Evolutionary conservation across 75 land plant genomes (phyloP).

Genomic region (Isoetes taiwanensis): DNA sequence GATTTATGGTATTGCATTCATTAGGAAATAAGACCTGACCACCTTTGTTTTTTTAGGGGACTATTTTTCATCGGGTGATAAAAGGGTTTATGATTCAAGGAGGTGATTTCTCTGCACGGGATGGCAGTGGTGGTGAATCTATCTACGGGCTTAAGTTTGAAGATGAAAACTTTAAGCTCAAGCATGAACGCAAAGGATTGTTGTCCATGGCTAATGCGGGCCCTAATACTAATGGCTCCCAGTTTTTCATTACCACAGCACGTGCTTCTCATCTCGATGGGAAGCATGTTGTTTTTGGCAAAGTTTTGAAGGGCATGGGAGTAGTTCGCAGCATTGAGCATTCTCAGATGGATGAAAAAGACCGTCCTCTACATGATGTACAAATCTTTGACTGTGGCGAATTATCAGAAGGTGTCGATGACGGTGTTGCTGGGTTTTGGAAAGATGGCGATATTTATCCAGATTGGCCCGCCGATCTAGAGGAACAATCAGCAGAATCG

Average conservation of each 20-base stretch:
- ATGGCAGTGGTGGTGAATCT: slow-evolving; percentile 98
- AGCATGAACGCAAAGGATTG: slow-evolving; percentile 95
- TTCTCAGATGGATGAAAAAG: slow-evolving; percentile 34
- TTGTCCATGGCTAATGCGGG: slow-evolving; percentile 97
- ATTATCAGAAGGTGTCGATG: slow-evolving; percentile 62
- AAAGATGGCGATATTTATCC: slow-evolving; percentile 85
- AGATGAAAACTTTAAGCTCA: slow-evolving; percentile 84
- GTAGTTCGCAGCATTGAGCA: slow-evolving; percentile 85
- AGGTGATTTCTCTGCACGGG: slow-evolving; percentile 74
- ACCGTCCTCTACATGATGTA: slow-evolving; percentile 48
- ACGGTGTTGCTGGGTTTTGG: slow-evolving; percentile 55
- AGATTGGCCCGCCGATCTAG: slow-evolving; percentile 92
- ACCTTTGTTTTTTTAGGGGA: too few relatives aligned
- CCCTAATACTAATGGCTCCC: slow-evolving; percentile 88
- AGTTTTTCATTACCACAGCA: slow-evolving; percentile 90
- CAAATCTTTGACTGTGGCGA: slow-evolving; percentile 69
- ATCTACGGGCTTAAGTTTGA: slow-evolving; percentile 87
- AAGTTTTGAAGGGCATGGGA: slow-evolving; percentile 87
- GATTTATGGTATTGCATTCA: too few relatives aligned
- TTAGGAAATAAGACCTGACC: too few relatives aligned
- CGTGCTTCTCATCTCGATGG: slow-evolving; percentile 84
- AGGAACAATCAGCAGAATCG: slow-evolving; percentile 52
- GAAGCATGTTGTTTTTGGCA: slow-evolving; percentile 97
- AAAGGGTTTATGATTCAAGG: slow-evolving; percentile 99
- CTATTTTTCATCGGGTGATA: slow-evolving; percentile 73